Evolutionary conservation across 257 asterid species (phyloP), one percentile per base, ranked within the genome.

Genomic region (Gentiana macrophylla): DNA sequence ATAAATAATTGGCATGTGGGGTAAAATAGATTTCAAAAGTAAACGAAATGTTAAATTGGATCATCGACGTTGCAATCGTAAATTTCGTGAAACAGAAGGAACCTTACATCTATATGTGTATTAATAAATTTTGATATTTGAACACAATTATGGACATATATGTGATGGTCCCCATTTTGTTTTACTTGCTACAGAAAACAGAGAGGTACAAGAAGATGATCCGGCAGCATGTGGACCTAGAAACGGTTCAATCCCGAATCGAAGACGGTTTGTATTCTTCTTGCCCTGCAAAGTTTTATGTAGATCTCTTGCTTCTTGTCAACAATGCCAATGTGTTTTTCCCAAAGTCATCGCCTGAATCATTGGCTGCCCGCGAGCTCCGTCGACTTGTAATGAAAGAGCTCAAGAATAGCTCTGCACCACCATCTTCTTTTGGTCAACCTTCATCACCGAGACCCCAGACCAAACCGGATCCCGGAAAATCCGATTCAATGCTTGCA

Each of bases 291-390:
- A 68, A 55, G 36, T 76, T 76, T 34, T 76, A 68, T 68, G 32
- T 68, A 38, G 78, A 76, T 62, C 73, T 76, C 24, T 56, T 76
- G 36, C 75, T 76, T 15, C 53, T 76, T 49, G 65, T 72, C 55
- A 72, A 66, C 59, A 76, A 76, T 53, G 81, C 78, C 32, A 52
- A 68, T 43, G 76, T 70, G 58, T 76, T 68, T 78, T 76, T 65
- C 54, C 71, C 76, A 38, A 72, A 69, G 55, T 60, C 78, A 55
- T 76, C 81, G 44, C 48, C 65, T 1, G 73, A 76, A 49, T 65
- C 66, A 3, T 6, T 41, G 9, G 78, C 81, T 41, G 81, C 81
- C 47, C 34, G 37, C 12, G 68, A 69, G 50, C 73, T 76, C 15
- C 81, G 81, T 43, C 32, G 45, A 13, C 32, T 68, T 15, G 71